Conservation (phyloP, 2,329 filamentous ascomycete genomes). For the Fusarium clavum region DNA sequence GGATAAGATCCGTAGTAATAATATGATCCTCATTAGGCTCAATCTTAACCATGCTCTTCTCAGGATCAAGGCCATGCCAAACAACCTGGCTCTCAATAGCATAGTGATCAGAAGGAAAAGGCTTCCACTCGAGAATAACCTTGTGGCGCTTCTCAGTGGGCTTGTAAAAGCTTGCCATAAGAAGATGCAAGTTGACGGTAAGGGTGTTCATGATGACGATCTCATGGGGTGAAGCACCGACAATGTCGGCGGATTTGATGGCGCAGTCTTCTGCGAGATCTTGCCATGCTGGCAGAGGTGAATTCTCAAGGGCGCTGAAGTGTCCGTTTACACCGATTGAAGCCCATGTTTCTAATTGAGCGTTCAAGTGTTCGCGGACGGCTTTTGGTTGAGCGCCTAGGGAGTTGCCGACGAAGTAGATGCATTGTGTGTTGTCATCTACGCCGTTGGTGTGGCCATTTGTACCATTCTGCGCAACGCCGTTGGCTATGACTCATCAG, state of each 20-base stretch:
- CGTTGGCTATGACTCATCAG: no score
- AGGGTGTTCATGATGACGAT: conserved; percentile 90
- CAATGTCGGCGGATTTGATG: conserved; percentile 75
- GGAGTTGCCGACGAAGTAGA: conserved; percentile 92
- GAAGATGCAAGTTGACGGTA: conserved; percentile 82
- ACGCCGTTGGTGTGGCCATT: conserved; percentile 44
- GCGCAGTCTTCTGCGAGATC: conserved; percentile 82
- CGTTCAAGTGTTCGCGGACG: conserved; percentile 72
- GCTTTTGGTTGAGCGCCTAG: conserved; percentile 84
- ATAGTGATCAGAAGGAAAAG: conserved; percentile 90
- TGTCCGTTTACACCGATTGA: conserved; percentile 87
- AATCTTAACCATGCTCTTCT: conserved; percentile 78
- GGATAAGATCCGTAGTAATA: conserved; percentile 77
- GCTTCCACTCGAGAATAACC: conserved; percentile 89
- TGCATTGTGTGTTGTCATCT: conserved; percentile 54
- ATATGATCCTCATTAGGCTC: conserved; percentile 70
- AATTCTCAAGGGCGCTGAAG: conserved; percentile 76
- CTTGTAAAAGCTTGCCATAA: conserved; percentile 86
- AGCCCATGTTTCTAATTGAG: conserved; percentile 85
- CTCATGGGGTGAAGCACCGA: conserved; percentile 78
- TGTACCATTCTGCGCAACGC: conserved; percentile 25
- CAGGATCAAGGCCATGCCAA: conserved; percentile 75
- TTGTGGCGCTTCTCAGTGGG: conserved; percentile 75
- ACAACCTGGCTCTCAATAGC: conserved; percentile 84
- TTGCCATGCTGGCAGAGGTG: conserved; percentile 78